Evolutionary conservation across 805 yeast species (phyloP), one percentile per base, ranked within the genome.

Genomic region (Torulaspora gathmanii): DNA sequence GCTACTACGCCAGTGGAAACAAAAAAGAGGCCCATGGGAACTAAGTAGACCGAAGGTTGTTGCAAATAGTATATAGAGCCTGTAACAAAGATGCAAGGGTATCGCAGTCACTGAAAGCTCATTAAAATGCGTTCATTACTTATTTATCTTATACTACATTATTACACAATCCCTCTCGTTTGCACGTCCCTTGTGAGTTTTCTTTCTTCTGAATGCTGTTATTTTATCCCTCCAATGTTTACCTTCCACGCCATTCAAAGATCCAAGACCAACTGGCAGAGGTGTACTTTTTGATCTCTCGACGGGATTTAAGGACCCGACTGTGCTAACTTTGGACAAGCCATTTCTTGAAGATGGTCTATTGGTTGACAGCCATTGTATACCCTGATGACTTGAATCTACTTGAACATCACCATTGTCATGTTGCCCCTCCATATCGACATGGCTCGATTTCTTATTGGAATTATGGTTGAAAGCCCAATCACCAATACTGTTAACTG

Each of bases 211-310:
- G 29, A 58, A 53, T 33, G 51, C 51, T 17, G 52, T 55, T 42
- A 60, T 51, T 26, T 54, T 56, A 16, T 42, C 44, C 42, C 52
- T 60, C 57, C 61, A 54, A 34, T 48, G 55, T 26, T 51, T 50
- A 19, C 44, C 30, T 26, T 55, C 58, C 6, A 50, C 43, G 28
- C 47, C 48, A 36, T 57, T 56, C 26, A 52, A 42, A 1, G 61
- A 42, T 33, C 46, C 47, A 29, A 50, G 39, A 2, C 49, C 15
- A 8, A 44, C 42, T 4, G 61, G 60, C 38, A 55, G 37, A 9
- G 68, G 66, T 2, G 56, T 47, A 47, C 65, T 61, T 44, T 57
- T 55, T 30, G 64, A 53, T 46, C 67, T 59, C 47, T 61, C 67
- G 7, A 63, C 61, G 1, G 50, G 37, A 23, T 51, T 49, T 37